A percentile compares a stretch with the other conserved stretches of the same genome.
phyloP scores from a whole-genome alignment of 1,284 basidiomycete genomes.

The Xerocomus nothofagi region DNA sequence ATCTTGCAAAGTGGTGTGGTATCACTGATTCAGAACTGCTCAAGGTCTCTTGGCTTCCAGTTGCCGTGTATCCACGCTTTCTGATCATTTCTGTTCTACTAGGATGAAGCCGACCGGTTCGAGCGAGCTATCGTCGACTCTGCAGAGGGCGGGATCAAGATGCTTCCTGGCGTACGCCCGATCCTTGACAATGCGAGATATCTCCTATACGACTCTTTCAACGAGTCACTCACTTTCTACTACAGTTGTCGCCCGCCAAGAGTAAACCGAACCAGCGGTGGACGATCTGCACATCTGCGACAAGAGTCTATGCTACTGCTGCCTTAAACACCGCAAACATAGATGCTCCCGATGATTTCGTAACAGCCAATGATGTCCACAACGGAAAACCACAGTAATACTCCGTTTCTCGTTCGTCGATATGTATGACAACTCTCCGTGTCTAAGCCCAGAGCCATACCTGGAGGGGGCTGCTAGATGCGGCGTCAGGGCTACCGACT shows the following conservation, averaged over 20 bases:
- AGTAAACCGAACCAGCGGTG: conserved; percentile 54
- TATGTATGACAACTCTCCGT: conserved; percentile 31
- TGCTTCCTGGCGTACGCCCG: conserved; percentile 59
- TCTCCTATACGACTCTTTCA: background rate
- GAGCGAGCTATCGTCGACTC: conserved; percentile 66
- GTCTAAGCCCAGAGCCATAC: conserved; percentile 79
- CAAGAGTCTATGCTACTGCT: conserved; percentile 56
- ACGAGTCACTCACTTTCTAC: background rate
- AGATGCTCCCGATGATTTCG: conserved; percentile 62
- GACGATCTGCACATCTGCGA: conserved; percentile 71
- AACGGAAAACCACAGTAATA: conserved; percentile 78
- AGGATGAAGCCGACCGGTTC: conserved; percentile 67
- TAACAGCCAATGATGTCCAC: conserved; percentile 77
- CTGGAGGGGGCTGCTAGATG: conserved; percentile 67
- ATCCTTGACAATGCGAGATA: conserved; percentile 52
- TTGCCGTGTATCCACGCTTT: background rate
- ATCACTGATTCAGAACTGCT: conserved; percentile 67
- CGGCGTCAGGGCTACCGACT: conserved; percentile 58
- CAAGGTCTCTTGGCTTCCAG: conserved; percentile 45
- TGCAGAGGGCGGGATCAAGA: conserved; percentile 55
- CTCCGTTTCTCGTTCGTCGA: conserved; percentile 7
- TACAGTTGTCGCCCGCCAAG: conserved; percentile 46
- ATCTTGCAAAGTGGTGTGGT: conserved; percentile 69
- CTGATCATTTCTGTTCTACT: background rate
- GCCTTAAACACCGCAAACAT: conserved; percentile 55